phyloP scores from a whole-genome alignment of 2,329 filamentous ascomycete species.

The Diplodia seriata region DNA sequence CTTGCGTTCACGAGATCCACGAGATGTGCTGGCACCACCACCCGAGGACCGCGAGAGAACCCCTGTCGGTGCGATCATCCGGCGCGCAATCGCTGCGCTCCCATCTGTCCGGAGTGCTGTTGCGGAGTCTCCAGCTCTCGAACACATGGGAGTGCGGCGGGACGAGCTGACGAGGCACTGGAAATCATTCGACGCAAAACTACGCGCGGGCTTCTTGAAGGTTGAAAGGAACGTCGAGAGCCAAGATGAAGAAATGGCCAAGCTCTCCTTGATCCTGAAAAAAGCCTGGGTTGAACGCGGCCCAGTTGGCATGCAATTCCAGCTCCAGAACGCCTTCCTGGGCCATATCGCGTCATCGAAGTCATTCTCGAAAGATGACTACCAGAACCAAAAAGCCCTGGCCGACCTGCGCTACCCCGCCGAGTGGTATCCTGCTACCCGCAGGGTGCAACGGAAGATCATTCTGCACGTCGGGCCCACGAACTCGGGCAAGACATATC shows the following conservation, averaged over 20 bases:
- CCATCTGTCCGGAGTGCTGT: not conserved
- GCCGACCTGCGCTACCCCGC: constrained; percentile 87
- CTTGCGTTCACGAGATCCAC: too few species aligned
- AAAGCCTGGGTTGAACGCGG: constrained; percentile 33
- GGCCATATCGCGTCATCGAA: constrained; percentile 41
- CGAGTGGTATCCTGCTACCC: constrained; percentile 90
- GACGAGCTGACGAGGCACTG: not conserved
- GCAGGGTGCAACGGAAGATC: constrained; percentile 79
- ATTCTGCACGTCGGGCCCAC: constrained; percentile 96
- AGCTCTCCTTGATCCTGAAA: not conserved
- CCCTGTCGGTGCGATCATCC: not conserved
- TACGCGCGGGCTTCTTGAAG: too few species aligned
- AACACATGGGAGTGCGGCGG: constrained; percentile 1
- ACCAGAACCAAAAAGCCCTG: constrained; percentile 55
- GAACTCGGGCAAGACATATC: constrained; percentile 98
- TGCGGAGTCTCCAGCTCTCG: not conserved
- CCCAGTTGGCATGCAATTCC: constrained; percentile 57
- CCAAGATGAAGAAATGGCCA: constrained; percentile 9
- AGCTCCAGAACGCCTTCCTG: constrained; percentile 73
- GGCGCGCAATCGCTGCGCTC: not conserved
- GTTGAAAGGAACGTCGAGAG: not conserved
- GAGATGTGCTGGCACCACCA: too few species aligned
- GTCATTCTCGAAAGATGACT: constrained; percentile 46
- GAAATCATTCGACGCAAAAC: not conserved
- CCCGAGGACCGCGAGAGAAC: too few species aligned